Evolutionary conservation across 2,329 filamentous ascomycete species (phyloP), one percentile per base, ranked within the genome.

Genomic region (Scedosporium boydii): DNA sequence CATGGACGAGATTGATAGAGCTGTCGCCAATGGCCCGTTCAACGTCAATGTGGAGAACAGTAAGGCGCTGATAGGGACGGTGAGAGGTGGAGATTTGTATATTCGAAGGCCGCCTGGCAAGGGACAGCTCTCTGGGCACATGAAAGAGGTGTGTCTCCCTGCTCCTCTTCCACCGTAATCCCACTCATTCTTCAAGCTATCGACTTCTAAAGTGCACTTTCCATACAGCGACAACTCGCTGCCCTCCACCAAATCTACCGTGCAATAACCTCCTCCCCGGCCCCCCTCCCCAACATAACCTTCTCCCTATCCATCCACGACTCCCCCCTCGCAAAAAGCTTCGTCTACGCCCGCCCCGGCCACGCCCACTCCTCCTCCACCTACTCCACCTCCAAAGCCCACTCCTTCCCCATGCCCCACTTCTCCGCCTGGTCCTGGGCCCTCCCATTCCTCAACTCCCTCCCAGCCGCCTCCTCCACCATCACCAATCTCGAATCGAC

Each of bases 391-490:
- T 63, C 64, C 4, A 72, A 70, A 63, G 69, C 64, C 63, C 76
- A 76, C 42, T 73, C 73, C 63, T 83, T 81, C 71, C 69, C 81
- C 4, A 80, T 84, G 72, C 82, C 81, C 63, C 83, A 81, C 73
- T 86, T 82, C 74, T 76, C 75, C 68, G 82, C 78, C 72, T 84
- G 78, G 78, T 76, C 78, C 5, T 84, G 81, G 81, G 73, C 77
- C 23, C 74, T 81, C 56, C 78, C 76, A 61, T 80, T 79, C 73
- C 80, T 79, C 69, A 75, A 74, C 5, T 78, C 78, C 6, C 68
- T 81, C 14, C 65, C 71, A 10, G 71, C 75, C 58, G 79, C 77
- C 0, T 68, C 77, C 0, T 41, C 55, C 0, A 73, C 73, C 59
- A 78, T 80, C 61, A 42, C 70, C 3, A 18, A 14, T 0, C 66